These are phyloP conservation scores for Talaromyces ruber DNA, from an alignment of 495 filamentous ascomycete species.

Conservation along the genomic window DNA sequence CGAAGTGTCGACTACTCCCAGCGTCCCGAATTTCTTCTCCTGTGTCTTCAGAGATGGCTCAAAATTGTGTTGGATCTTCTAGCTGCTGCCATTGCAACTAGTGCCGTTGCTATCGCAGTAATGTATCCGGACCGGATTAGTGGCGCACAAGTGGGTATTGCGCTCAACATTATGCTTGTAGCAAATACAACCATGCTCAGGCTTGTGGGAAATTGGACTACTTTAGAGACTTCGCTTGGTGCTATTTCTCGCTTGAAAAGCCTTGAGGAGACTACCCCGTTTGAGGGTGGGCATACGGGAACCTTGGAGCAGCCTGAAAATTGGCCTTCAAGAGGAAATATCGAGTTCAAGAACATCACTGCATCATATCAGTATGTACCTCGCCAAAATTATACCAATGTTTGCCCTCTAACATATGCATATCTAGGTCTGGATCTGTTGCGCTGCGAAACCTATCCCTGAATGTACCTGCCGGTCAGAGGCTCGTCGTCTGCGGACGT, in stretches of 20 bases:
- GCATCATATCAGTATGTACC: not conserved
- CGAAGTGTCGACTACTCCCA: constrained; percentile 18
- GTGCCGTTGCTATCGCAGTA: constrained; percentile 7
- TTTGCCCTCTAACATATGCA: not conserved
- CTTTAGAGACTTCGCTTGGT: constrained; percentile 29
- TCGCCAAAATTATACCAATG: not conserved
- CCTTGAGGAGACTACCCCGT: constrained; percentile 19
- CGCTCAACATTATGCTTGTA: constrained; percentile 16
- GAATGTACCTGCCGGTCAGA: constrained; percentile 18
- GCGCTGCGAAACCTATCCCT: constrained; percentile 10
- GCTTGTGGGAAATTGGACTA: constrained; percentile 28
- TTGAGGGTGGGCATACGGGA: constrained; percentile 13
- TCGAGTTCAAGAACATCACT: constrained; percentile 11
- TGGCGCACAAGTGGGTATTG: constrained; percentile 25
- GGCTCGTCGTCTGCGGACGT: constrained; percentile 24
- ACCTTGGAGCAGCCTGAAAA: constrained; percentile 4
- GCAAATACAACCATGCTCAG: constrained; percentile 18
- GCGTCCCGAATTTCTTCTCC: constrained; percentile 39
- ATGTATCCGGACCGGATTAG: constrained; percentile 11
- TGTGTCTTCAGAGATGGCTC: constrained; percentile 47
- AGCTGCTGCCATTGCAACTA: constrained; percentile 26
- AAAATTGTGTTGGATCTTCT: constrained; percentile 38
- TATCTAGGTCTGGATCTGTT: not conserved
- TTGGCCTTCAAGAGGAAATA: constrained; percentile 14
- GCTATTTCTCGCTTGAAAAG: constrained; percentile 17